Percentiles rank a stretch among this genome's conserved stretches.
Conservation (phyloP, 441 rosid genomes). For the Syzygium malaccense region DNA sequence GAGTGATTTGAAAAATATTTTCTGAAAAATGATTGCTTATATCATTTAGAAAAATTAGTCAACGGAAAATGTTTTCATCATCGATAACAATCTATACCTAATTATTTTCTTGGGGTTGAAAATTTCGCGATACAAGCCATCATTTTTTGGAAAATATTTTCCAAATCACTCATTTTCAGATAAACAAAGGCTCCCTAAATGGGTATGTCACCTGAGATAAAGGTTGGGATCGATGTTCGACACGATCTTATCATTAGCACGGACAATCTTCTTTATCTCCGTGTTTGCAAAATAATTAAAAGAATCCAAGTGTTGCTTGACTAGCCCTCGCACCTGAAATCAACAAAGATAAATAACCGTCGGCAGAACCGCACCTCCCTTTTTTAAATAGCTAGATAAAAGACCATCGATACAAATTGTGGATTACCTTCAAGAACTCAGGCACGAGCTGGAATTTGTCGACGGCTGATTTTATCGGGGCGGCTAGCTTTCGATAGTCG, state of each 20-base stretch:
- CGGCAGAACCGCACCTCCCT: not conserved
- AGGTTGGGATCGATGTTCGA: slow-evolving; percentile 45
- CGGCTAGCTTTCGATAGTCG: slow-evolving; percentile 43
- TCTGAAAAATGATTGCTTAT: too few relatives aligned
- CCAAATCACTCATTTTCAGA: not conserved
- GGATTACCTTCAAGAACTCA: slow-evolving; percentile 77
- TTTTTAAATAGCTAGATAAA: not conserved
- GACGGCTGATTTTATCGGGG: slow-evolving; percentile 57
- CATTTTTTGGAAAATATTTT: too few relatives aligned
- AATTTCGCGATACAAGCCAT: too few relatives aligned
- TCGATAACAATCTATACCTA: too few relatives aligned
- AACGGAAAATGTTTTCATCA: too few relatives aligned
- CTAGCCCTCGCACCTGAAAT: slow-evolving; percentile 78
- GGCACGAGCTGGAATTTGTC: slow-evolving; percentile 81
- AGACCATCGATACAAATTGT: not conserved
- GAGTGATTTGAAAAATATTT: too few relatives aligned
- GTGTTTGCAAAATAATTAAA: slow-evolving; percentile 71
- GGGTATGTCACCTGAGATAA: slow-evolving; percentile 43
- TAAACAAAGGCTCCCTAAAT: not conserved
- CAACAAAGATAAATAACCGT: not conserved
- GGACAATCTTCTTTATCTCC: slow-evolving; percentile 85
- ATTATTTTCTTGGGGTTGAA: too few relatives aligned
- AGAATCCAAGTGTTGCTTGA: slow-evolving; percentile 92
- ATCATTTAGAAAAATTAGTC: too few relatives aligned
- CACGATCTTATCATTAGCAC: slow-evolving; percentile 57